Evolutionary conservation across 2,329 filamentous ascomycete species (phyloP).

Genomic region (Trichoderma sp.): DNA sequence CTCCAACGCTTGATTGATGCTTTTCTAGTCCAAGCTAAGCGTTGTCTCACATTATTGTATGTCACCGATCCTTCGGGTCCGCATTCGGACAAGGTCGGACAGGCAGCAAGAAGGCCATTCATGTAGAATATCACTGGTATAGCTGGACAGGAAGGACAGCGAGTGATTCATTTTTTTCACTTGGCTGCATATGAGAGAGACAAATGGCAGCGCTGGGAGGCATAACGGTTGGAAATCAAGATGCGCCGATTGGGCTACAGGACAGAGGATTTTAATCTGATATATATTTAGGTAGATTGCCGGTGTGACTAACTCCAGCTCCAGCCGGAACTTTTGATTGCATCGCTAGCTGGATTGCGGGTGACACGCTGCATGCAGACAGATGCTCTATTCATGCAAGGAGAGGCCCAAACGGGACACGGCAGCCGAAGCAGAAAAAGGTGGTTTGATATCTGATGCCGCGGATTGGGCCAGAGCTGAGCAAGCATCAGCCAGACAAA

Average conservation of each 20-base stretch:
- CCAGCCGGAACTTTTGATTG: conserved; percentile 2
- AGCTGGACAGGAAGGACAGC: neutral
- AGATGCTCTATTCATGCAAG: neutral
- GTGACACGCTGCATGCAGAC: conserved; percentile 4
- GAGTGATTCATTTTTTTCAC: neutral
- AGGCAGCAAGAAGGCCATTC: neutral
- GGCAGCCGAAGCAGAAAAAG: neutral
- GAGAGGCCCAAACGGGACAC: neutral
- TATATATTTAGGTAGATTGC: neutral
- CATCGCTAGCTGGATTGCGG: conserved; percentile 1
- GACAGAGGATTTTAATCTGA: neutral
- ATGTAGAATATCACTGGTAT: neutral
- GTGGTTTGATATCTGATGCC: neutral
- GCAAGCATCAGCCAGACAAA: neutral
- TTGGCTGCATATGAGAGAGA: neutral
- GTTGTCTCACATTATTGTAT: neutral
- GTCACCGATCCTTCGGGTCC: neutral
- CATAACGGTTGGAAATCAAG: neutral
- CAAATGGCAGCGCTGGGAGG: neutral
- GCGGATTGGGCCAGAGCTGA: neutral
- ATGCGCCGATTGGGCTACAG: neutral
- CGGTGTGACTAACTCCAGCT: conserved; percentile 4
- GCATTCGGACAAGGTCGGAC: neutral
- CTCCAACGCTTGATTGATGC: neutral
- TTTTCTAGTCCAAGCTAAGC: neutral